A percentile compares a stretch with the other conserved stretches of the same genome.
Evolutionary conservation across 2,329 filamentous ascomycete genomes (phyloP).

Genomic region (Bipolaris gigantea): DNA sequence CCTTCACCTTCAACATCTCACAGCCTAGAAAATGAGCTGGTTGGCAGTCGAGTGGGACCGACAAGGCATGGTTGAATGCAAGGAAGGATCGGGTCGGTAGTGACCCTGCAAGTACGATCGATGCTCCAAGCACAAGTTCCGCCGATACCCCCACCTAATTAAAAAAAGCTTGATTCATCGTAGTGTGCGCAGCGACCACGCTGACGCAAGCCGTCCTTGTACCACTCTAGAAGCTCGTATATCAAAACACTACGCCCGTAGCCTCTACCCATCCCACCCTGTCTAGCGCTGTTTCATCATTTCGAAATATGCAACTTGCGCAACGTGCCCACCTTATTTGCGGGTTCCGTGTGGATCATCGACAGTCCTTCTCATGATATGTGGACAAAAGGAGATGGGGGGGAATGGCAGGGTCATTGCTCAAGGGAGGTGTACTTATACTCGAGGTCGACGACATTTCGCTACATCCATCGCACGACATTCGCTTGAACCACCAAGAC

Average conservation of each 20-base stretch:
- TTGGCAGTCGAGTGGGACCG: too few relatives aligned
- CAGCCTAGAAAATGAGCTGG: too few relatives aligned
- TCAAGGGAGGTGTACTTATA: background rate
- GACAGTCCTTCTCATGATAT: background rate
- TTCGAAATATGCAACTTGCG: background rate
- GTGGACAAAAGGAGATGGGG: background rate
- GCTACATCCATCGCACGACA: background rate
- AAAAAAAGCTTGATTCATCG: too few relatives aligned
- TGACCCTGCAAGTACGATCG: too few relatives aligned
- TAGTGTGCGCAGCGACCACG: background rate
- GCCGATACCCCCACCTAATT: too few relatives aligned
- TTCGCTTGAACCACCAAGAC: too few relatives aligned
- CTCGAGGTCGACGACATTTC: too few relatives aligned
- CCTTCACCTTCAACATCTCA: too few relatives aligned
- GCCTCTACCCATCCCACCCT: background rate
- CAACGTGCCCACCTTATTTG: background rate
- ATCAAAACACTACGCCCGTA: background rate
- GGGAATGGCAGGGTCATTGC: background rate
- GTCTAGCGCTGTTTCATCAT: constrained; percentile 1
- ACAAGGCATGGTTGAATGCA: too few relatives aligned
- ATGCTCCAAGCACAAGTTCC: too few relatives aligned
- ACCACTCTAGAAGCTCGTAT: background rate
- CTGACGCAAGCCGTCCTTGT: background rate
- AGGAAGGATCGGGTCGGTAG: too few relatives aligned
- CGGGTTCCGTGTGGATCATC: background rate